Evolutionary conservation across 768 basidiomycete species (phyloP).

Genomic region (Pholiota microspora): DNA sequence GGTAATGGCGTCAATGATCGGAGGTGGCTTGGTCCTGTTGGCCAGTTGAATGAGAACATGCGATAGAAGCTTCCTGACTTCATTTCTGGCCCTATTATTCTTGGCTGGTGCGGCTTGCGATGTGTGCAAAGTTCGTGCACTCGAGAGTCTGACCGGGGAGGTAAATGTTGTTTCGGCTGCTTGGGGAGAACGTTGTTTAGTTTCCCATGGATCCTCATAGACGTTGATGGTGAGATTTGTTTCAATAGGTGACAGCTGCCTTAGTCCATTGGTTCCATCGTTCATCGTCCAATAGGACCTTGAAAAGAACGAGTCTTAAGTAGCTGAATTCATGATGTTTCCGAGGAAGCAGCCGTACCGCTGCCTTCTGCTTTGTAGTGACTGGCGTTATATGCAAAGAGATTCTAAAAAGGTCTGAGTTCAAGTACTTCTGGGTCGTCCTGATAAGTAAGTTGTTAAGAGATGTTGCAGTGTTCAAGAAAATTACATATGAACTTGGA

Average conservation of each 20-base stretch:
- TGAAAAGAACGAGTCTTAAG: not conserved
- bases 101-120: slow-evolving; percentile 12
- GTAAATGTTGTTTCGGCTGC: too few species aligned
- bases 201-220: slow-evolving; percentile 19
- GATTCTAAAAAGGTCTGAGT: too few species aligned
- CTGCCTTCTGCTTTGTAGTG: too few species aligned
- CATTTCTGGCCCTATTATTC: slow-evolving; percentile 45
- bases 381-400: too few species aligned
- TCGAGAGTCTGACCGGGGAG: not conserved
- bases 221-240: slow-evolving; percentile 22
- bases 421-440: too few species aligned
- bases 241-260: slow-evolving; percentile 15
- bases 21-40: slow-evolving; percentile 50
- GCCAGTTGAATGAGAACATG: slow-evolving; percentile 66
- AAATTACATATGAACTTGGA: too few species aligned
- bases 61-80: slow-evolving; percentile 67
- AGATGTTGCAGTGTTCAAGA: too few species aligned
- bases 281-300: not conserved
- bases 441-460: too few species aligned
- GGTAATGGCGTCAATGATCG: slow-evolving; percentile 43
- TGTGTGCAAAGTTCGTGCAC: not conserved
- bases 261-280: not conserved
- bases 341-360: not conserved
- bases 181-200: not conserved
- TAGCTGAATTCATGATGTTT: too few species aligned